Conservation (phyloP, 352 stramenopile genomes). For the Discostella stelligera region DNA sequence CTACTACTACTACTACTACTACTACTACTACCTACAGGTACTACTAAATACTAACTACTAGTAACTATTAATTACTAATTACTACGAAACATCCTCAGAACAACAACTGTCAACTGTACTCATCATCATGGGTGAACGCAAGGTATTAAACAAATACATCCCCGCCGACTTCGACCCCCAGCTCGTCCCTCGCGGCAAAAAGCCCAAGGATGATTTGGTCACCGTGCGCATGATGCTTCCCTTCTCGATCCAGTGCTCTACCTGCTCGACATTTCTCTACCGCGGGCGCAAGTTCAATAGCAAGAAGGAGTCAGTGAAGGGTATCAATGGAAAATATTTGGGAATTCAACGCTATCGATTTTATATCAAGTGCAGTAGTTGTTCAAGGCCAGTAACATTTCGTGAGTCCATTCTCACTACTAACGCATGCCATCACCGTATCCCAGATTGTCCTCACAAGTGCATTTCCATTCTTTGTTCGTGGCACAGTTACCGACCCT, state of each 20-base stretch:
- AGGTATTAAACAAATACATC: conserved; percentile 99
- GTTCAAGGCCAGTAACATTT: conserved; percentile 90
- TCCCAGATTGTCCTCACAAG: too few species aligned
- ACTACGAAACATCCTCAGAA: too few species aligned
- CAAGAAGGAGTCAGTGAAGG: conserved; percentile 95
- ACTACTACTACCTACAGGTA: too few species aligned
- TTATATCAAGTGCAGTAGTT: conserved; percentile 97
- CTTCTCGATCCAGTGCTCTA: conserved; percentile 96
- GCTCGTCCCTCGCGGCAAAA: conserved; percentile 91
- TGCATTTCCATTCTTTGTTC: too few species aligned
- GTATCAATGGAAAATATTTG: conserved; percentile 90
- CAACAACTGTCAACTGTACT: too few species aligned
- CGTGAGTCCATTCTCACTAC: conserved; percentile 5
- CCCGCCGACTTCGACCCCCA: conserved; percentile 97
- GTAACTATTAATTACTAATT: too few species aligned
- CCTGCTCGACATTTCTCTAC: conserved; percentile 98
- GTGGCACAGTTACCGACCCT: conserved; percentile 90
- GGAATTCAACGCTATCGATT: conserved; percentile 95
- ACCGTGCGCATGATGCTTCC: conserved; percentile 98
- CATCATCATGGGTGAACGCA: conserved; percentile 95
- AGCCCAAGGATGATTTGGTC: conserved; percentile 92
- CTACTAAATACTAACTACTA: too few species aligned
- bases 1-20: too few species aligned
- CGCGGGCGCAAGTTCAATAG: conserved; percentile 99
- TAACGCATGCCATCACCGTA: too few species aligned